Conservation (phyloP, 2,329 filamentous ascomycete species). For the Ophiocordyceps camponoti-saundersi region DNA sequence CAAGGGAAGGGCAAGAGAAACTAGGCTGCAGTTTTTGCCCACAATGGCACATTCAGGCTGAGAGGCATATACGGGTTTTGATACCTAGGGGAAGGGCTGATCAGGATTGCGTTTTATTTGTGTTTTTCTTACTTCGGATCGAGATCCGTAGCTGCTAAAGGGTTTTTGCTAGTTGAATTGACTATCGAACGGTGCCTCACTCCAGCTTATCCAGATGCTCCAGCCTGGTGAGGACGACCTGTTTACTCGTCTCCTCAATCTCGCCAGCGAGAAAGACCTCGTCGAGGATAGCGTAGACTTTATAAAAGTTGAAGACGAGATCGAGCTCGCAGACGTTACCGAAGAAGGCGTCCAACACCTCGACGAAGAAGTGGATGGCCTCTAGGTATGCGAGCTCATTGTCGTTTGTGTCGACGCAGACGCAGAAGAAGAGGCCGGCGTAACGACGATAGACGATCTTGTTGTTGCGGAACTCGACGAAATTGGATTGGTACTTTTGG, state of each 20-base stretch:
- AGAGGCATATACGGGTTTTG: not conserved
- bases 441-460: conserved; percentile 97
- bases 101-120: not conserved
- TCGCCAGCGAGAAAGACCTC: conserved; percentile 96
- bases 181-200: conserved; percentile 3
- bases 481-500: conserved; percentile 99
- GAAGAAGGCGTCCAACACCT: conserved; percentile 96
- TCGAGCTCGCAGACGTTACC: conserved; percentile 98
- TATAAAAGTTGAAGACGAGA: conserved; percentile 67
- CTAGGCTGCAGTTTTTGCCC: not conserved
- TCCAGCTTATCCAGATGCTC: conserved; percentile 96
- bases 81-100: not conserved
- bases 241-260: conserved; percentile 97
- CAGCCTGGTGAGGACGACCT: conserved; percentile 83
- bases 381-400: conserved; percentile 95
- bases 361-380: conserved; percentile 98
- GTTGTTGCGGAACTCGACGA: conserved; percentile 88
- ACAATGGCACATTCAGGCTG: not conserved
- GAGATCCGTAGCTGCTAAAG: not conserved
- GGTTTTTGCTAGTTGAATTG: not conserved
- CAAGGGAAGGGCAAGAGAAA: too few species aligned
- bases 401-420: conserved; percentile 96
- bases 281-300: conserved; percentile 94
- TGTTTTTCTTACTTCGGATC: not conserved
- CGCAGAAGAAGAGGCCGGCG: conserved; percentile 97